These are phyloP conservation scores for Fusarium continuum DNA, from an alignment of 2,329 filamentous ascomycete genomes.

Conservation along the genomic window DNA sequence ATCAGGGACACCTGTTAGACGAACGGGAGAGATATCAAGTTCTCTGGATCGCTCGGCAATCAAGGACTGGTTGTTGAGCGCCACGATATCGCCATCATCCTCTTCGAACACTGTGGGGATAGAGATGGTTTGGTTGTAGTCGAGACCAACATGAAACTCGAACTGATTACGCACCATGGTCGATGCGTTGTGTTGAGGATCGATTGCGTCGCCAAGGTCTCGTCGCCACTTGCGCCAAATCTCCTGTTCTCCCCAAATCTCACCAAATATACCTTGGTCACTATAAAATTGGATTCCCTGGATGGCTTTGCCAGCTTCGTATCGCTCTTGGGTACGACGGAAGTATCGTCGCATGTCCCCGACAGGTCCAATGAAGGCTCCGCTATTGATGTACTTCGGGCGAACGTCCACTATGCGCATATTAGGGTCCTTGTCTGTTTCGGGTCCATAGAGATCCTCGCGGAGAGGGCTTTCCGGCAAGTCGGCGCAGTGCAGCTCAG, in stretches of 20 bases:
- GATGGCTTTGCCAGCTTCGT: slow-evolving; percentile 25
- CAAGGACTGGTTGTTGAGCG: slow-evolving; percentile 24
- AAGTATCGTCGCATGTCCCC: slow-evolving; percentile 40
- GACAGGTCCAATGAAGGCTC: slow-evolving; percentile 43
- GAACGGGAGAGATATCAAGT: slow-evolving; percentile 29
- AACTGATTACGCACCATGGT: slow-evolving; percentile 29
- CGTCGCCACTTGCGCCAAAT: slow-evolving; percentile 35
- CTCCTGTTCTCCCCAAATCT: slow-evolving; percentile 44
- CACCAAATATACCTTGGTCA: slow-evolving; percentile 45
- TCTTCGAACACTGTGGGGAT: slow-evolving; percentile 37
- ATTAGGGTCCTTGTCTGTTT: slow-evolving; percentile 28
- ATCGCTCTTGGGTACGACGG: slow-evolving; percentile 31
- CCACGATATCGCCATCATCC: slow-evolving; percentile 31
- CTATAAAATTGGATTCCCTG: slow-evolving; percentile 28
- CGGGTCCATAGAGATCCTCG: slow-evolving; percentile 34
- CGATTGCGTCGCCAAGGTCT: slow-evolving; percentile 4
- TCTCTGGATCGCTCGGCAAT: slow-evolving; percentile 17
- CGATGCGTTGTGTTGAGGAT: not conserved
- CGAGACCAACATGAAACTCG: slow-evolving; percentile 38
- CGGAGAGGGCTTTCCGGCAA: slow-evolving; percentile 31
- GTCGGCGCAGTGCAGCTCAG: slow-evolving; percentile 27
- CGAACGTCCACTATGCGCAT: slow-evolving; percentile 25
- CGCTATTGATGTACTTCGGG: slow-evolving; percentile 44
- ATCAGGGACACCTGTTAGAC: slow-evolving; percentile 22
- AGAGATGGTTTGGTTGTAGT: slow-evolving; percentile 37